These are phyloP conservation scores for Aschersonia sp. DNA, from an alignment of 2,329 filamentous ascomycete species.

Conservation along the genomic window DNA sequence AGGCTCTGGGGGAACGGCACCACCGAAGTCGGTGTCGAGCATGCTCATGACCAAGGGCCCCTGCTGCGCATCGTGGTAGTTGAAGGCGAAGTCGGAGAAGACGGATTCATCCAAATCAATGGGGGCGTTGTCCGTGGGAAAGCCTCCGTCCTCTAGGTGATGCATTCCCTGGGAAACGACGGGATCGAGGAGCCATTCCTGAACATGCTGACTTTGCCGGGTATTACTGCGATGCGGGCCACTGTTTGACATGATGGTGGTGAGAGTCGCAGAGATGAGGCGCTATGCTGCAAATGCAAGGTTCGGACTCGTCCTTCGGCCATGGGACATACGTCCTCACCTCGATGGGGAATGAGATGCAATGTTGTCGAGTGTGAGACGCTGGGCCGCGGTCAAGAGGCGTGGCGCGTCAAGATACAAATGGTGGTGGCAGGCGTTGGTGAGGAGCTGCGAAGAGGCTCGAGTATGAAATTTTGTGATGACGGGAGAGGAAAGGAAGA, in stretches of 20 bases:
- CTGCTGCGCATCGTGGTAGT: background rate
- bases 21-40: slow-evolving; percentile 18
- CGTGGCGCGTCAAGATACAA: too few species aligned
- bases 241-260: slow-evolving; percentile 10
- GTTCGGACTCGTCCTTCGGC: background rate
- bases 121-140: slow-evolving; percentile 9
- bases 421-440: too few species aligned
- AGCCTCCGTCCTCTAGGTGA: slow-evolving; percentile 7
- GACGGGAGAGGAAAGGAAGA: too few species aligned
- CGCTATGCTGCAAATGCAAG: background rate
- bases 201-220: slow-evolving; percentile 16
- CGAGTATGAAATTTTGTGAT: too few species aligned
- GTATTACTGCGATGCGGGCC: slow-evolving; percentile 13
- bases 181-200: slow-evolving; percentile 11
- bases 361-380: too few species aligned
- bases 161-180: slow-evolving; percentile 11
- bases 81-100: slow-evolving; percentile 39
- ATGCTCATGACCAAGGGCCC: slow-evolving; percentile 4
- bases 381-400: too few species aligned
- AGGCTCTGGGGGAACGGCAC: slow-evolving; percentile 17
- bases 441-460: too few species aligned
- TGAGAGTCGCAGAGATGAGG: background rate
- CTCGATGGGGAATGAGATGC: too few species aligned
- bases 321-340: background rate
- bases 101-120: slow-evolving; percentile 29